Base-by-base conservation (phyloP, 192 early-diverging fungal genomes). In the Gamsiella multidivaricata region DNA sequence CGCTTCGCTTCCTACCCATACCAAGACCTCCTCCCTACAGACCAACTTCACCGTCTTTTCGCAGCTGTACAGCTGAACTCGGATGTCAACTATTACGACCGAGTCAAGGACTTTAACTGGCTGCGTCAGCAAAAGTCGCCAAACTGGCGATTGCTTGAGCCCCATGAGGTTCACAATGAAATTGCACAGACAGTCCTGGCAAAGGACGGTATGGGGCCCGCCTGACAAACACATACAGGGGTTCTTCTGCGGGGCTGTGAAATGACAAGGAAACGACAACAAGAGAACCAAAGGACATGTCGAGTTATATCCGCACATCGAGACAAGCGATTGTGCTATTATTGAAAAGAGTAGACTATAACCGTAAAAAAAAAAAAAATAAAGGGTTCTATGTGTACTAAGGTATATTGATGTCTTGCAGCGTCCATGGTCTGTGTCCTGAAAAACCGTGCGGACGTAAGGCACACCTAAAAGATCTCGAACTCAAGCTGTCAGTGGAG, bases 71-170 rank as follows among this genome's bases (percentile, higher is more conserved):
- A 80, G 25, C 29, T 84, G 18, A 68, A 69, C 33, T 63, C 59
- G 7, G 67, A 61, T 10, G 66, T 67, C 11, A 91, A 86, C 63
- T 74, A 83, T 43, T 91, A 81, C 69, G 75, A 83, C 46, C 61
- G 75, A 5, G 91, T 96, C 18, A 92, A 97, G 56, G 96, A 97
- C 67, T 96, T 96, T 68, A 95, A 94, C 70, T 97, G 96, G 96
- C 79, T 95, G 26, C 88, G 83, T 46, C 85, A 92, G 43, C 88
- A 89, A 56, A 85, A 82, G 6, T 92, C 91, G 36, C 94, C 94
- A 15, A 89, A 95, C 78, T 95, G 94, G 94, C 45, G 69, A 26
- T 7, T 90, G 15, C 56, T 90, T 47, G 69, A 80, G 3, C 37
- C 46, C 1, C 31, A n/a, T 3, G 70, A 73, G 41, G 26, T 52